Base-by-base conservation (phyloP, 352 stramenopile species). In the Phytophthora pini region DNA sequence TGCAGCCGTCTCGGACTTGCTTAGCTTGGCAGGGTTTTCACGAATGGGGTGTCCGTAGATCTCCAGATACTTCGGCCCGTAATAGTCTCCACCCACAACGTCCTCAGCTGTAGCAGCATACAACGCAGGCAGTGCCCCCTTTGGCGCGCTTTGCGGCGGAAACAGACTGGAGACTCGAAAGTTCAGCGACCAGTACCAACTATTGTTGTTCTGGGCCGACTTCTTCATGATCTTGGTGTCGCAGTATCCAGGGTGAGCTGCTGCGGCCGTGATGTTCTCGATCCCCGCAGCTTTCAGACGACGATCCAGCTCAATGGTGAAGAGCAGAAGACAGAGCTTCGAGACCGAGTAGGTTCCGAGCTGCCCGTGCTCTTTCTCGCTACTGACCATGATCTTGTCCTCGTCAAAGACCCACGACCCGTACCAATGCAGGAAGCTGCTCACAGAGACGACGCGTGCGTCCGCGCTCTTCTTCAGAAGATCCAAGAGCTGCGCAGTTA, bases 261-360 rank as follows among this genome's bases (percentile, higher is more conserved):
- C 63, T 3, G 68, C 66, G 2, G 57, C 49, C 4, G 61, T 45
- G 10, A 85, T 48, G 41, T 63, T 57, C 3, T 43, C 15, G 24
- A 82, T 47, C 8, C 40, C 61, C 0, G 27, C 39, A 0, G 59
- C 52, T 24, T 68, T 61, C 8, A 82, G 26, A 5, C 79, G 75
- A 5, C 78, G 70, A 24, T 79, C 24, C 4, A 90, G 67, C 44
- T 89, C 79, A 0, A 56, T 48, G 24, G 60, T 79, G 57, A 88
- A 89, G n/a, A 90, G 64, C 8, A 87, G 15, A 56, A 84, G 86
- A 52, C 47, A 76, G 17, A 90, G 57, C 63, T 90, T 88, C 10
- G 70, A 77, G 4, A 75, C 68, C 12, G 34, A 22, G 63, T 89
- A 90, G 10, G 49, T 57, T 8, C 17, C 17, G 17, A 63, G 1